These are phyloP conservation scores for Fusarium kyushuense DNA, from an alignment of 2,329 filamentous ascomycete species.

Conservation along the genomic window DNA sequence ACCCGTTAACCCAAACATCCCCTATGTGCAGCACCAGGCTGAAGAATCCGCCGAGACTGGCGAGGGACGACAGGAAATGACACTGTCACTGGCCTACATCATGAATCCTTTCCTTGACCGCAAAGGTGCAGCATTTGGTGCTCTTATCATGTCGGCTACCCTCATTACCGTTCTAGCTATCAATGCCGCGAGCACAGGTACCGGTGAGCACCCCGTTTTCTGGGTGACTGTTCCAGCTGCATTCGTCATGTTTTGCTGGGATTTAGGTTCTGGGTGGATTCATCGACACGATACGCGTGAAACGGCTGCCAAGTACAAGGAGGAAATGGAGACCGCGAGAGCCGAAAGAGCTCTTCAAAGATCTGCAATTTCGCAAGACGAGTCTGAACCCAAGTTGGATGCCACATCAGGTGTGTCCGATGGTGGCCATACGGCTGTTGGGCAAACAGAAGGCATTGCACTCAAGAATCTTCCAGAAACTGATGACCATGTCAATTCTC, in stretches of 20 bases:
- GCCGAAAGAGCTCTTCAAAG: slow-evolving; percentile 15
- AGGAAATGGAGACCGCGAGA: slow-evolving; percentile 40
- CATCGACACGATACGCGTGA: slow-evolving; percentile 71
- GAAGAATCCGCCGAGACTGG: slow-evolving; percentile 64
- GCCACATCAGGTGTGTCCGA: background rate
- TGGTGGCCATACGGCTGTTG: background rate
- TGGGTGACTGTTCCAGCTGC: slow-evolving; percentile 78
- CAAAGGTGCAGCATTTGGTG: slow-evolving; percentile 72
- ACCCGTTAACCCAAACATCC: slow-evolving; percentile 80
- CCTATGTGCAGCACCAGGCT: slow-evolving; percentile 67
- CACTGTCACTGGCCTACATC: slow-evolving; percentile 76
- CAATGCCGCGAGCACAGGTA: slow-evolving; percentile 69
- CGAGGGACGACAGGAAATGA: slow-evolving; percentile 56
- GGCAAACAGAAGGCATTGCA: slow-evolving; percentile 3
- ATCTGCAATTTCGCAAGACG: background rate
- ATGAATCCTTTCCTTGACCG: slow-evolving; percentile 81
- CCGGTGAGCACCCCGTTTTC: slow-evolving; percentile 69
- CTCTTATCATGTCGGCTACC: slow-evolving; percentile 73
- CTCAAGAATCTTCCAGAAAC: background rate
- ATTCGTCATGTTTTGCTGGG: slow-evolving; percentile 75
- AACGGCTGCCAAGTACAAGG: slow-evolving; percentile 68
- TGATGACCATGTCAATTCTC: accelerated
- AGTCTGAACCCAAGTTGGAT: background rate
- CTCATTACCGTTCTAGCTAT: slow-evolving; percentile 74
- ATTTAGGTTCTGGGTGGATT: slow-evolving; percentile 72